Evolutionary conservation across 768 basidiomycete species (phyloP).

Genomic region (Sarcomyxa edulis): DNA sequence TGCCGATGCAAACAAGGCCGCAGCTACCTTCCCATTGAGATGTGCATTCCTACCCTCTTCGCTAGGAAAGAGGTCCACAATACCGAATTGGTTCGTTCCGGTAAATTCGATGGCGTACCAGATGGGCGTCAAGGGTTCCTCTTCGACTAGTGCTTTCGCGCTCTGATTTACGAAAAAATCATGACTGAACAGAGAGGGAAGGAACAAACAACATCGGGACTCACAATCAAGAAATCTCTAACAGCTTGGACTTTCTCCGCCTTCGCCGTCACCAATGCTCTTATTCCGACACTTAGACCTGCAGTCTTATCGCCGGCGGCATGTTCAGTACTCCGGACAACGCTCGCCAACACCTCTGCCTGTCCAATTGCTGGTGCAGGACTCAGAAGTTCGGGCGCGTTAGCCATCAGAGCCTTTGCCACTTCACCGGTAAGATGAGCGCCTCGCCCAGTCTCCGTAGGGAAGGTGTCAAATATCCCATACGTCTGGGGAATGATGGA

Average conservation of each 20-base stretch:
- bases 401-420: slow-evolving; percentile 26
- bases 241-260: slow-evolving; percentile 27
- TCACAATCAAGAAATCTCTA: slow-evolving; percentile 28
- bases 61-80: slow-evolving; percentile 30
- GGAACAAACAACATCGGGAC: slow-evolving; percentile 8
- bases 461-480: slow-evolving; percentile 36
- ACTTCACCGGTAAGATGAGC: slow-evolving; percentile 30
- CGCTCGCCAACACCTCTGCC: slow-evolving; percentile 24
- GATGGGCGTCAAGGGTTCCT: slow-evolving; percentile 24
- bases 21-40: slow-evolving; percentile 27
- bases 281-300: slow-evolving; percentile 23
- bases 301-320: slow-evolving; percentile 13
- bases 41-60: slow-evolving; percentile 28
- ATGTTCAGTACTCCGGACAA: slow-evolving; percentile 15
- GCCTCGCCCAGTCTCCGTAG: slow-evolving; percentile 22
- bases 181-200: slow-evolving; percentile 1
- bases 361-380: slow-evolving; percentile 20
- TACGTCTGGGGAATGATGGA: slow-evolving; percentile 20
- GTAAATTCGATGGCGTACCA: slow-evolving; percentile 35
- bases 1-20: slow-evolving; percentile 24
- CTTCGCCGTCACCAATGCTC: slow-evolving; percentile 30
- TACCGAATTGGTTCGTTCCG: slow-evolving; percentile 29
- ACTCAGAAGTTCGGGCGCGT: slow-evolving; percentile 22
- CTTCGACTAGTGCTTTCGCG: slow-evolving; percentile 27
- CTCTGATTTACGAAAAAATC: slow-evolving; percentile 13